Conservation (phyloP, 805 yeast species). For the Priceomyces fermenticarens region DNA sequence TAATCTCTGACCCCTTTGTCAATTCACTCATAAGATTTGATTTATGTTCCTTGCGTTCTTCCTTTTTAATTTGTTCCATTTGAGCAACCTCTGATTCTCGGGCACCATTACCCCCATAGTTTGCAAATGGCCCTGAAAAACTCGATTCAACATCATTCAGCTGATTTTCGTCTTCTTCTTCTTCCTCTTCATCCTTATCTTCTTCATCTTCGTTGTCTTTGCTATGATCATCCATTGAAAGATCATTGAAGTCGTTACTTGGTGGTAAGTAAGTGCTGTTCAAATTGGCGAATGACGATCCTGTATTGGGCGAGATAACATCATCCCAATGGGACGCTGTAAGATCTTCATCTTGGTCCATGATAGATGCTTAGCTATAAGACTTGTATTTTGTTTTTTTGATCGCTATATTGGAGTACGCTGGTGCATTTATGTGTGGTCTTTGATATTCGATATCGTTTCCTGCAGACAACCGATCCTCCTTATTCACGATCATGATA, state of each 20-base stretch:
- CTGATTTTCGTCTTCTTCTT: background rate
- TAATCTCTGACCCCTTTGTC: slow-evolving; percentile 30
- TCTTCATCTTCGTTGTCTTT: slow-evolving; percentile 10
- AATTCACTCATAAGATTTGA: slow-evolving; percentile 41
- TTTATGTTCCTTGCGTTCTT: slow-evolving; percentile 29
- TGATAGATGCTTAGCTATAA: slow-evolving; percentile 7
- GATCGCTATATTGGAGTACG: too few species aligned
- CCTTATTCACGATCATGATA: too few species aligned
- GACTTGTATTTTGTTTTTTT: too few species aligned
- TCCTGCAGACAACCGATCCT: too few species aligned
- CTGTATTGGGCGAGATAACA: slow-evolving; percentile 39
- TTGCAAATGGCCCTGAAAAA: background rate
- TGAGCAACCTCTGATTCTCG: slow-evolving; percentile 17
- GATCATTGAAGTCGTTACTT: slow-evolving; percentile 15
- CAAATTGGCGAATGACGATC: slow-evolving; percentile 9
- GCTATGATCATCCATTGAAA: slow-evolving; percentile 14
- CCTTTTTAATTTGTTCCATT: slow-evolving; percentile 30
- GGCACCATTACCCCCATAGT: background rate
- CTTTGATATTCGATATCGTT: too few species aligned
- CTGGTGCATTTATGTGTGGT: too few species aligned
- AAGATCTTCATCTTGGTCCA: slow-evolving; percentile 46
- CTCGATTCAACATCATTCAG: background rate
- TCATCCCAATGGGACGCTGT: slow-evolving; percentile 65
- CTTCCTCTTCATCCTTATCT: slow-evolving; percentile 8
- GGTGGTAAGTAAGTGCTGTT: slow-evolving; percentile 10